phyloP scores from a whole-genome alignment of 306 rosid genomes.

The Pyrus pyrifolia region DNA sequence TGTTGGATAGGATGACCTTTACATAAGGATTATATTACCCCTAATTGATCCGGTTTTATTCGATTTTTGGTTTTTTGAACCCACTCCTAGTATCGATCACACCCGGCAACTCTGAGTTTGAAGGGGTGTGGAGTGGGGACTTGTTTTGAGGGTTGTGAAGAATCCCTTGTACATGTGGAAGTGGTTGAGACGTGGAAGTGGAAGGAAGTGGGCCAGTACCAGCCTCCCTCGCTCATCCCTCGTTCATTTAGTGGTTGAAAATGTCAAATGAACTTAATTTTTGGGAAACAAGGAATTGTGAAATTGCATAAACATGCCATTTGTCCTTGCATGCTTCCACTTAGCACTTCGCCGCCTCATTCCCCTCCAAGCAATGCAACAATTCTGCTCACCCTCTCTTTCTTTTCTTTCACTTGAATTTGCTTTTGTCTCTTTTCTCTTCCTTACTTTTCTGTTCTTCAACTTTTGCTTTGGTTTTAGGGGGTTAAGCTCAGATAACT shows the following conservation, averaged over 20 bases:
- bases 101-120: too few relatives aligned
- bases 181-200: neutral
- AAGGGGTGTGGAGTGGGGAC: too few relatives aligned
- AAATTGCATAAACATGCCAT: neutral
- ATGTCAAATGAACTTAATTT: too few relatives aligned
- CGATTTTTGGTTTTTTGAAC: too few relatives aligned
- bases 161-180: neutral
- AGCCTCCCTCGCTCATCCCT: constrained; percentile 4
- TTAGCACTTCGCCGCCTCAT: neutral
- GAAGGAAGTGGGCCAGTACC: neutral
- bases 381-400: neutral
- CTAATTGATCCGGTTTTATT: too few relatives aligned
- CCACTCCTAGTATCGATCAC: accelerated
- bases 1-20: too few relatives aligned
- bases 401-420: too few relatives aligned
- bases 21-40: too few relatives aligned
- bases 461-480: too few relatives aligned
- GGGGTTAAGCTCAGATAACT: too few relatives aligned
- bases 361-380: neutral
- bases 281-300: neutral
- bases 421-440: neutral
- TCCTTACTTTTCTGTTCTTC: too few relatives aligned
- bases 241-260: constrained; percentile 28
- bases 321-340: neutral
- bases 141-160: neutral